Base-by-base conservation (phyloP, 2,329 filamentous ascomycete species). In the Scleromitrula shiraiana region DNA sequence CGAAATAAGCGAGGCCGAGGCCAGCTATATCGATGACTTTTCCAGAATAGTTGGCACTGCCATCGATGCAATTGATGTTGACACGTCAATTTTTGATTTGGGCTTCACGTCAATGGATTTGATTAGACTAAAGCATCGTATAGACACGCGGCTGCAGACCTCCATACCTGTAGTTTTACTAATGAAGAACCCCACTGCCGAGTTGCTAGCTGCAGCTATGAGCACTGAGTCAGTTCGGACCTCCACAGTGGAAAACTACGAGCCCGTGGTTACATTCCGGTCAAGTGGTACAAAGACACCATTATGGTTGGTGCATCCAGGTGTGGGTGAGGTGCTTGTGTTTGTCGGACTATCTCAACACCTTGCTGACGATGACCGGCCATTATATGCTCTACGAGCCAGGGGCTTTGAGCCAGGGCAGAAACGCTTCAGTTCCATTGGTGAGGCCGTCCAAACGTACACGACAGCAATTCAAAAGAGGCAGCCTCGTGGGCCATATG, bases 401-500 rank as follows among this genome's bases (percentile, higher is more conserved):
- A 63, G 64, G 12, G 68, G 68, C 6, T 66, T 56, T 56, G 68
- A 55, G 1, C 4, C 15, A 29, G 64, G 61, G 14, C 65, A 74
- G 35, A 4, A 43, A 0, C 56, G 50, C 33, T 74, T 75, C 57
- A 43, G 35, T 0, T 55, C 41, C 26, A 62, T 77, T 15, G 44
- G 54, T 0, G 71, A 77, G 37, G 57, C 63, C 0, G 60, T 73
- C 2, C 49, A 54, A 1, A 66, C 59, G 0, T 78, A 77, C 56
- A 51, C 61, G 8, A 30, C 44, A 0, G 65, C 67, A 0, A 68
- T 78, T 30, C 64, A 65, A n/a, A 20, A 46, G 4, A 50, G 49
- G 1, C 75, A 78, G 49, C 72, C 74, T 0, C 12, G 59, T 0
- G 74, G 75, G 0, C 74, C 75, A 0, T 78, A 78, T 52, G 70